Conservation (phyloP, 129 eudicot species). For the Chrysanthemum seticuspe region DNA sequence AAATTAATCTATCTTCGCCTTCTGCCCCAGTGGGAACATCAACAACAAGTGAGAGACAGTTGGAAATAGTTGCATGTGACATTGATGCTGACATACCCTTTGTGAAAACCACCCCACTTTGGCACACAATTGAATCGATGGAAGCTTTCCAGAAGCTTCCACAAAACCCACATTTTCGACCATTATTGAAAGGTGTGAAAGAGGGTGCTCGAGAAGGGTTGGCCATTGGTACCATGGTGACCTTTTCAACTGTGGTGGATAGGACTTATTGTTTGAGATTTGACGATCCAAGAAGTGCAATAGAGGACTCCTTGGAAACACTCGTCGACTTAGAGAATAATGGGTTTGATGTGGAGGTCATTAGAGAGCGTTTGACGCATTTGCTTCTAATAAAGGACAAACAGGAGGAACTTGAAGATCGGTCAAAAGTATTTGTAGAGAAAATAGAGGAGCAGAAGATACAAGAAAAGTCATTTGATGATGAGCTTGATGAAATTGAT, state of each 20-base stretch:
- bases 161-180: slow-evolving; percentile 79
- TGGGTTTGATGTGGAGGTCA: slow-evolving; percentile 59
- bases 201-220: slow-evolving; percentile 74
- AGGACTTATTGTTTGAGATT: slow-evolving; percentile 41
- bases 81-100: slow-evolving; percentile 47
- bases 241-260: slow-evolving; percentile 58
- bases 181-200: slow-evolving; percentile 40
- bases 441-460: slow-evolving; percentile 32
- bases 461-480: slow-evolving; percentile 29
- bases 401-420: slow-evolving; percentile 40
- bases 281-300: slow-evolving; percentile 42
- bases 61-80: slow-evolving; percentile 12
- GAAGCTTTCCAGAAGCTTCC: slow-evolving; percentile 61
- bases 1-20: background rate
- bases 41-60: slow-evolving; percentile 18
- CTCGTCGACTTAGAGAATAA: slow-evolving; percentile 63
- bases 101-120: slow-evolving; percentile 49
- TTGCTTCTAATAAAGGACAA: slow-evolving; percentile 47
- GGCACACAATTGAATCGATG: slow-evolving; percentile 72
- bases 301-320: slow-evolving; percentile 56
- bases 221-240: slow-evolving; percentile 81
- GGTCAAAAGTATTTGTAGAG: slow-evolving; percentile 16
- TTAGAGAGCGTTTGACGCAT: slow-evolving; percentile 43
- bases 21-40: slow-evolving; percentile 21
- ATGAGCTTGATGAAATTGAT: slow-evolving; percentile 43